A percentile compares a stretch with the other conserved stretches of the same genome.
phyloP scores from a whole-genome alignment of 2,329 filamentous ascomycete species.

The Aspergillus terreus region DNA sequence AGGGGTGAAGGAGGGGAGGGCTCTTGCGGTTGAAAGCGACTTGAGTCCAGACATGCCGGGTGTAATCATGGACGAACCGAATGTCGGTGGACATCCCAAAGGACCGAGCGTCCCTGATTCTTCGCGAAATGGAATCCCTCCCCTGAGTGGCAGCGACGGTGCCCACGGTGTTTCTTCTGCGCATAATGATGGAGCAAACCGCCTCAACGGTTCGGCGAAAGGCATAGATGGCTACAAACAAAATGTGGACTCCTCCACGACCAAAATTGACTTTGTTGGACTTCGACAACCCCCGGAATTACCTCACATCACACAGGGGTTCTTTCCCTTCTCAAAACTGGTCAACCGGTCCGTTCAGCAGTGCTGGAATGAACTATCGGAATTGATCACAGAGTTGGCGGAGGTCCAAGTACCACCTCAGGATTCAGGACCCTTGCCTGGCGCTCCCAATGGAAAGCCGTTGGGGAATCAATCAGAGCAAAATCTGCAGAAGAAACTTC shows the following conservation, averaged over 20 bases:
- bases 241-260: slow-evolving; percentile 3
- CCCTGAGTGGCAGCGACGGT: slow-evolving; percentile 10
- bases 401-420: slow-evolving; percentile 60
- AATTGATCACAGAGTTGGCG: slow-evolving; percentile 66
- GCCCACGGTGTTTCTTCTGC: slow-evolving; percentile 14
- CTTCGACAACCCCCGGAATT: slow-evolving; percentile 46
- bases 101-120: slow-evolving; percentile 19
- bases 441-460: slow-evolving; percentile 24
- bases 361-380: slow-evolving; percentile 73
- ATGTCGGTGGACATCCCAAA: slow-evolving; percentile 23
- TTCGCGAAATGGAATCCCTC: slow-evolving; percentile 21
- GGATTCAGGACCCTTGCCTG: slow-evolving; percentile 21
- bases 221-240: slow-evolving; percentile 10
- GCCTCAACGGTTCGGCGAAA: slow-evolving; percentile 26
- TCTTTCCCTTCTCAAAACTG: slow-evolving; percentile 70
- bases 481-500: slow-evolving; percentile 72
- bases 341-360: slow-evolving; percentile 77
- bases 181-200: slow-evolving; percentile 20
- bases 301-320: slow-evolving; percentile 69
- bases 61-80: slow-evolving; percentile 40
- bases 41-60: slow-evolving; percentile 36
- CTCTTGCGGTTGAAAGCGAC: slow-evolving; percentile 10
- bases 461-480: slow-evolving; percentile 43
- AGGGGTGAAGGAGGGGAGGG: slow-evolving; percentile 29
- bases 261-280: slow-evolving; percentile 4